Percentiles rank a stretch among this genome's conserved stretches.
Conservation (phyloP, 345 rosid genomes). For the Boechera divaricarpa region DNA sequence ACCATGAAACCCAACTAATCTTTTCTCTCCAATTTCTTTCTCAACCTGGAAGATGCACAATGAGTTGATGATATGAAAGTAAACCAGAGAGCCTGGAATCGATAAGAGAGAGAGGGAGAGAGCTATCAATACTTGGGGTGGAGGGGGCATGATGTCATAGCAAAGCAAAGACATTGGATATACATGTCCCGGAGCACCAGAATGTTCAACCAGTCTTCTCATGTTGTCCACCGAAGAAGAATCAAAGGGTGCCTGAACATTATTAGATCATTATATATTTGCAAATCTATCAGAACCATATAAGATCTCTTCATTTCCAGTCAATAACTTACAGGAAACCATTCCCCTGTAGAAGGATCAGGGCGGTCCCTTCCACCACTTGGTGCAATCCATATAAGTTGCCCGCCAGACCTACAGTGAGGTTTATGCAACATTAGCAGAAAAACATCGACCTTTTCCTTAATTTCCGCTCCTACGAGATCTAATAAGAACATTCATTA, state of each 20-base stretch:
- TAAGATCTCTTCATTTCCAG: slow-evolving; percentile 20
- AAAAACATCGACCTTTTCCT: not conserved
- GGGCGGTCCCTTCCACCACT: slow-evolving; percentile 99
- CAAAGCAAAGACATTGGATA: slow-evolving; percentile 86
- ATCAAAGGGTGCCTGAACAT: slow-evolving; percentile 85
- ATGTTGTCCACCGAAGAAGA: slow-evolving; percentile 90
- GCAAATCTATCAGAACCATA: slow-evolving; percentile 23
- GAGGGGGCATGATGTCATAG: slow-evolving; percentile 97
- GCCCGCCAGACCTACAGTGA: slow-evolving; percentile 74
- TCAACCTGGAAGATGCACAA: slow-evolving; percentile 64
- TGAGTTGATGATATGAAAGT: slow-evolving; percentile 30
- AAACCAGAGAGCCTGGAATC: not conserved
- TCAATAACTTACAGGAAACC: slow-evolving; percentile 75
- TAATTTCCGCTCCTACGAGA: not conserved
- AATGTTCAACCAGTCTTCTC: slow-evolving; percentile 85
- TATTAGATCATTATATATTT: slow-evolving; percentile 45
- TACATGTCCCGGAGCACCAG: slow-evolving; percentile 80
- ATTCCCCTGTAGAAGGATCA: slow-evolving; percentile 75
- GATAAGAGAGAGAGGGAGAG: slow-evolving; percentile 19
- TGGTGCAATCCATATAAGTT: slow-evolving; percentile 92
- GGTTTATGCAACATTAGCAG: slow-evolving; percentile 25
- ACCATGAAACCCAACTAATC: slow-evolving; percentile 72
- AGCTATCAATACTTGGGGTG: slow-evolving; percentile 56
- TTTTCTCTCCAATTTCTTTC: slow-evolving; percentile 92
- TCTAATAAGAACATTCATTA: not conserved